Percentiles rank a stretch among this genome's conserved stretches.
Evolutionary conservation across 345 rosid species (phyloP).

Genomic region (Cardamine occulta): DNA sequence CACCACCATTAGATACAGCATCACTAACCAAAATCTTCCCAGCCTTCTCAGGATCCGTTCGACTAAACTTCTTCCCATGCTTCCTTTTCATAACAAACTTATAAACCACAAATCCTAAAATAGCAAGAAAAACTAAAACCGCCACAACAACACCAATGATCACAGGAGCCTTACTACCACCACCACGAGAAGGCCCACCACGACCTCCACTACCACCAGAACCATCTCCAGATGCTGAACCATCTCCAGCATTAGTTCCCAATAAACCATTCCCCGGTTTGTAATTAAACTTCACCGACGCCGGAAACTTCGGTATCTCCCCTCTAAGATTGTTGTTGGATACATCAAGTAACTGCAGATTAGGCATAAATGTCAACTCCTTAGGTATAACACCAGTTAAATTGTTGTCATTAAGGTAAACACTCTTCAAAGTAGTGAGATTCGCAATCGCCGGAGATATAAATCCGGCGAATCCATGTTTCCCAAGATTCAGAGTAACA

Average conservation of each 20-base stretch:
- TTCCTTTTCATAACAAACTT: constrained; percentile 51
- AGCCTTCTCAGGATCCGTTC: constrained; percentile 51
- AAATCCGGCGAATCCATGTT: constrained; percentile 53
- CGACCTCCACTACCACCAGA: constrained; percentile 20
- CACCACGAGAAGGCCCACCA: constrained; percentile 37
- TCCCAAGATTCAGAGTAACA: constrained; percentile 52
- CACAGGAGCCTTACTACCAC: constrained; percentile 49
- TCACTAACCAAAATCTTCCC: constrained; percentile 52
- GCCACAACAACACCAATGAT: constrained; percentile 57
- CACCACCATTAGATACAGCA: constrained; percentile 35
- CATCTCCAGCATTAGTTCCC: constrained; percentile 46
- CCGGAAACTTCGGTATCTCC: constrained; percentile 48
- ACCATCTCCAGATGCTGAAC: constrained; percentile 35
- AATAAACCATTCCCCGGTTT: constrained; percentile 57
- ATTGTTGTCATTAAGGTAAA: constrained; percentile 62
- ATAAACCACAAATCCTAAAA: constrained; percentile 54
- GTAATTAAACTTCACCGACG: constrained; percentile 47
- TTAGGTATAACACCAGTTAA: constrained; percentile 68
- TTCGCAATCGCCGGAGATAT: constrained; percentile 68
- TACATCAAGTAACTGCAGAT: constrained; percentile 58
- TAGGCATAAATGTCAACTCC: constrained; percentile 54
- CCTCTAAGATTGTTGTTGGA: constrained; percentile 79
- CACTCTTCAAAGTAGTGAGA: constrained; percentile 55
- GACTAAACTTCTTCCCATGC: constrained; percentile 49
- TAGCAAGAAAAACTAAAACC: constrained; percentile 50